Evolutionary conservation across 2,329 filamentous ascomycete species (phyloP), one percentile per base, ranked within the genome.

Genomic region (Fusarium continuum): DNA sequence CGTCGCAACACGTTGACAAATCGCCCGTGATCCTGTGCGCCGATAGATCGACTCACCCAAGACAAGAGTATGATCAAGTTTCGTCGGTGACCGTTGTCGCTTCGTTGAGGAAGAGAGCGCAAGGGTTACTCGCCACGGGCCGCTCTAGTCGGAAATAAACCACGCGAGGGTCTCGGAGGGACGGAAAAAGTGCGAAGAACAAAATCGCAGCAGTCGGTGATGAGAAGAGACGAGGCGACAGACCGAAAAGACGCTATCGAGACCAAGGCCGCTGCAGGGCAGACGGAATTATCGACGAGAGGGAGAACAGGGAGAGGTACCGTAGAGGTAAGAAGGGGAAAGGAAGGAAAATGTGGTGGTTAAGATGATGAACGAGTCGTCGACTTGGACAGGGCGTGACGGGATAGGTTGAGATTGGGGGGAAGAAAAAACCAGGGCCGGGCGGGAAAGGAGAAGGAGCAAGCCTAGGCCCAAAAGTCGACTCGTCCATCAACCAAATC

Each of bases 371-470:
- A 66, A 68, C 60, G 55, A 69, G 54, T 64, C 55, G 60, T 65
- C 63, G 54, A 61, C 43, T 60, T 60, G 56, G 55, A 49, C 64
- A 61, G 60, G 55, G 64, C 66, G 68, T 60, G 47, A 60, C 22
- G 41, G 58, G 55, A 60, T 64, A 62, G 64, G 58, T 53, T 66
- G 62, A 59, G 61, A 60, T 68, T 62, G 68, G 66, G 56, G 66
- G 60, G 50, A 53, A 50, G 61, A 69, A 70, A 70, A 70, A 69
- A 64, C 65, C 57, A 65, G 65, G 65, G 62, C 48, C 63, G 64
- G 55, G 65, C 59, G 65, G 69, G 69, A 71, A 69, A 71, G 69
- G 69, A 67, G 66, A 68, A 70, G 59, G 58, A 68, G 56, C 49
- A 23, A 63, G 55, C 51, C 58, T 53, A 68, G 61, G 53, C 55